Percentiles rank a stretch among this genome's conserved stretches.
phyloP scores from a whole-genome alignment of 345 rosid species.

The Eutrema yunnanense region DNA sequence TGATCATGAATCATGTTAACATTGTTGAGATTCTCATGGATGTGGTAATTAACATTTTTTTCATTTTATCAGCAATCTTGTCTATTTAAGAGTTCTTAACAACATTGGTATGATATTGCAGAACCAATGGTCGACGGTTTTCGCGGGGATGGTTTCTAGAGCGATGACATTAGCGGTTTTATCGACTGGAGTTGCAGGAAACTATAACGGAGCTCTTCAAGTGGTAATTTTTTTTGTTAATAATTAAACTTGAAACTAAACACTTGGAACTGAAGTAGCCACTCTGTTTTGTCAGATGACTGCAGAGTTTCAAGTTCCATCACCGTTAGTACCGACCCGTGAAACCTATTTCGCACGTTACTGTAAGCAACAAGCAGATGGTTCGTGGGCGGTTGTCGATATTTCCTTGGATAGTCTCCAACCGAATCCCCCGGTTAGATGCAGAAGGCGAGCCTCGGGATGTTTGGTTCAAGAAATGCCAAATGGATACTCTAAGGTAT shows the following conservation, averaged over 20 bases:
- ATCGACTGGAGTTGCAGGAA: constrained; percentile 88
- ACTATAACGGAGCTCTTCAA: constrained; percentile 86
- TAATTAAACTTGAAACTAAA: neutral
- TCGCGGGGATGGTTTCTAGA: constrained; percentile 79
- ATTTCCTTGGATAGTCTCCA: constrained; percentile 77
- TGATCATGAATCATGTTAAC: constrained; percentile 79
- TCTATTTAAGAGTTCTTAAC: neutral
- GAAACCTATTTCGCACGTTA: constrained; percentile 77
- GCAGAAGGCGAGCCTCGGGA: constrained; percentile 83
- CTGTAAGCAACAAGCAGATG: constrained; percentile 76
- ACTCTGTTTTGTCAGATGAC: constrained; percentile 51
- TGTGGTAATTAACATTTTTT: constrained; percentile 36
- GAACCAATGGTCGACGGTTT: constrained; percentile 84
- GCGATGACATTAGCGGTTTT: constrained; percentile 73
- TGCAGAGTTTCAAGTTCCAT: constrained; percentile 86
- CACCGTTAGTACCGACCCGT: constrained; percentile 82
- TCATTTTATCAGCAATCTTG: neutral
- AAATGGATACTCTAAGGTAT: constrained; percentile 85
- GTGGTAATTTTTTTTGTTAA: constrained; percentile 40
- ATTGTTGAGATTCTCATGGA: constrained; percentile 95
- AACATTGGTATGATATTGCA: constrained; percentile 14
- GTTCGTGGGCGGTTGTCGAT: constrained; percentile 92
- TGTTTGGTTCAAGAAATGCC: constrained; percentile 93
- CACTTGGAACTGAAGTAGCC: neutral
- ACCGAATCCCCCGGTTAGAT: constrained; percentile 48